Conservation (phyloP, 257 asterid genomes). For the Plantago elongata region DNA sequence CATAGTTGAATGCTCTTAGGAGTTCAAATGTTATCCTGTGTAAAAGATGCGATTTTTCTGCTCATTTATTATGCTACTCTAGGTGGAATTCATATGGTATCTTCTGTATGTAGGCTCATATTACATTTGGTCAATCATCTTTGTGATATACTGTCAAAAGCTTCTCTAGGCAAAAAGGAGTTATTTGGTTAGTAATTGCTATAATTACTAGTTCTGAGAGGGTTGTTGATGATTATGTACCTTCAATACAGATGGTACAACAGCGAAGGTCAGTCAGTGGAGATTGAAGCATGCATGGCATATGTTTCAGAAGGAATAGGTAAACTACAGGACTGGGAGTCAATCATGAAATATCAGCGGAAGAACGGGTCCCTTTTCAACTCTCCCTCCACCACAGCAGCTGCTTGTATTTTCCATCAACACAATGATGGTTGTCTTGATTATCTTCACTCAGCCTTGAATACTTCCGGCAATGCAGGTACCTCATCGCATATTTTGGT, state of each 20-base stretch:
- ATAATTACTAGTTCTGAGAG: too few species aligned
- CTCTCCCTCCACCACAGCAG: slow-evolving; percentile 84
- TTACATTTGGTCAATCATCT: not conserved
- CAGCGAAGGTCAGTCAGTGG: slow-evolving; percentile 30
- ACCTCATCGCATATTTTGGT: slow-evolving; percentile 3
- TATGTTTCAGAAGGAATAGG: slow-evolving; percentile 73
- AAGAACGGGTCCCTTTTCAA: slow-evolving; percentile 81
- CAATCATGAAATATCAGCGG: slow-evolving; percentile 61
- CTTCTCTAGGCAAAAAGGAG: too few species aligned
- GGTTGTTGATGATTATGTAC: slow-evolving; percentile 5
- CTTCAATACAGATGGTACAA: slow-evolving; percentile 21
- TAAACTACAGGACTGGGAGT: slow-evolving; percentile 51
- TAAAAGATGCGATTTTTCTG: too few species aligned
- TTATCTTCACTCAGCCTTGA: slow-evolving; percentile 49
- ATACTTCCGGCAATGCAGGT: slow-evolving; percentile 71
- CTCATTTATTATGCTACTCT: too few species aligned
- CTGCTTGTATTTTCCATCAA: slow-evolving; percentile 50
- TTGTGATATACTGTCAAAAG: too few species aligned
- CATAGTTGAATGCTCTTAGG: too few species aligned
- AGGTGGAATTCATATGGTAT: too few species aligned
- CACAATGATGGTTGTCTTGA: slow-evolving; percentile 45
- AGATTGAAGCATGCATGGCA: slow-evolving; percentile 49
- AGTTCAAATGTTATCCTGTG: too few species aligned
- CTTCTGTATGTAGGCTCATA: too few species aligned
- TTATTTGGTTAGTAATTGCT: too few species aligned